phyloP scores from a whole-genome alignment of 2,329 filamentous ascomycete genomes.

The Tetracladium maxilliforme region DNA sequence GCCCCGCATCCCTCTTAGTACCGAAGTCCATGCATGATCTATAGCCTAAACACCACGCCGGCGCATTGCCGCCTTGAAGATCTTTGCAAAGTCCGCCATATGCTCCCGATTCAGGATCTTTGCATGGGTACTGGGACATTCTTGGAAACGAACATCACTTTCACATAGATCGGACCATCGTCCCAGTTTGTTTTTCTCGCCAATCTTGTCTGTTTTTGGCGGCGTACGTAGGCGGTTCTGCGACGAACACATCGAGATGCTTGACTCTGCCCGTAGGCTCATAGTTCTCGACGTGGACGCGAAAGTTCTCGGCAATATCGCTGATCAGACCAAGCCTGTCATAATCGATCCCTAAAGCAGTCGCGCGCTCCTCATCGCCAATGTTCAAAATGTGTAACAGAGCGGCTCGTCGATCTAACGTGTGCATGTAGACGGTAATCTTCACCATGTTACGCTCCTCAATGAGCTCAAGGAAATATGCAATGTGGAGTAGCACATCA shows the following conservation, averaged over 20 bases:
- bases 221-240: slow-evolving; percentile 15
- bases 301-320: slow-evolving; percentile 18
- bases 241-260: slow-evolving; percentile 25
- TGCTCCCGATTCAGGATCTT: no score
- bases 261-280: slow-evolving; percentile 21
- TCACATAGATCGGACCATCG: no score
- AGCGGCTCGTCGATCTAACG: slow-evolving; percentile 6
- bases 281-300: slow-evolving; percentile 23
- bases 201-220: no score
- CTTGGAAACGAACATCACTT: no score
- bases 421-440: slow-evolving; percentile 18
- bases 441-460: slow-evolving; percentile 19
- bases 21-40: no score
- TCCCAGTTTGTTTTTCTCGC: no score
- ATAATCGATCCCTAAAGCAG: slow-evolving; percentile 16
- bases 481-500: slow-evolving; percentile 16
- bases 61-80: no score
- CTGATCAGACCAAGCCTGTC: slow-evolving; percentile 17
- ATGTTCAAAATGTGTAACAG: slow-evolving; percentile 9
- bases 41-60: no score
- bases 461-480: slow-evolving; percentile 20
- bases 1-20: no score
- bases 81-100: no score
- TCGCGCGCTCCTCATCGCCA: slow-evolving; percentile 9
- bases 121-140: no score